Evolutionary conservation across 371 early-diverging fungal genomes (phyloP), one percentile per base, ranked within the genome.

Genomic region (Mucor circinelloides): DNA sequence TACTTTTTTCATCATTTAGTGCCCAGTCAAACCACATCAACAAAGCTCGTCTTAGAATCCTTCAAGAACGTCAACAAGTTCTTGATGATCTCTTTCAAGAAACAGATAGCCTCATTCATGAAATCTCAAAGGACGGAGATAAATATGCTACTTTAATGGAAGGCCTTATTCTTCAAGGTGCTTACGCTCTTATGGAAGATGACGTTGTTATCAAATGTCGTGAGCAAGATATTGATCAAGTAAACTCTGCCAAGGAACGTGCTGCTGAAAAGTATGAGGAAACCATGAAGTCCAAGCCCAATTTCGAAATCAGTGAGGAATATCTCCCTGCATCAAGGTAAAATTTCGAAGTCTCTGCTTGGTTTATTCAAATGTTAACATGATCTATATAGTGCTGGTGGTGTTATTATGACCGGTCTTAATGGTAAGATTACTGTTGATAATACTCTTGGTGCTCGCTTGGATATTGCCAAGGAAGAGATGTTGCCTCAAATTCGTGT

Each of bases 11-110:
- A 8, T 48, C 23, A 36, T 52, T 19, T 76, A 97, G 97, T 77
- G 91, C 95, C 30, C 94, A 95, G 73, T 97, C 98, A 42, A 97
- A 94, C 76, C 90, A 91, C 67, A 89, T 93, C 79, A 99, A 99
- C 91, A 97, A 97, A 86, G 87, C 94, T 52, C 93, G 97, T 68
- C 87, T 99, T 58, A 83, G 88, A 60, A 86, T 97, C 25, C 89
- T 99, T 61, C 91, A 94, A 76, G 89, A 90, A 44, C 94, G 97
- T 63, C 95, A 99, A 73, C 85, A 91, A 67, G 81, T 93, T 65
- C 80, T 99, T 55, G 90, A 95, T 62, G 85, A 91, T 10, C 83
- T 95, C 34, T 93, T 94, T 66, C 82, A 81, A 25, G 90, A 89
- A 21, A 81, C 93, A 32, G 72, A 84, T 58, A 55, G 50, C 17